Conservation (phyloP, 805 yeast species). For the Cyberlindnera xishuangbannaensis region DNA sequence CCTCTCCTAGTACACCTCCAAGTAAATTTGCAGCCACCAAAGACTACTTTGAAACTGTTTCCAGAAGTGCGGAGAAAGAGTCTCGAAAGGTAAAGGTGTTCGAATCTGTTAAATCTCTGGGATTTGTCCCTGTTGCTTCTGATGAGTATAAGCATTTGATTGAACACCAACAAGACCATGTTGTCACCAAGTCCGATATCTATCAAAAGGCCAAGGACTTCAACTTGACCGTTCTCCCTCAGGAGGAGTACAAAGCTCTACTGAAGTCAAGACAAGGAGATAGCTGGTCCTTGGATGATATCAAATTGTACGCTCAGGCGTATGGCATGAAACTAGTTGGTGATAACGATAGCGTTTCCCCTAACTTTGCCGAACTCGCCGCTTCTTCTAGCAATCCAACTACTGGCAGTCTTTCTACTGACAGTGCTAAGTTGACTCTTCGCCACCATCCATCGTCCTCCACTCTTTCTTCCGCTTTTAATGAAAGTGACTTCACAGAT, state of each 20-base stretch:
- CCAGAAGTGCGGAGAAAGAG: constrained; percentile 24
- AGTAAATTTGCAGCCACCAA: constrained; percentile 30
- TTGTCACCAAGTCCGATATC: constrained; percentile 29
- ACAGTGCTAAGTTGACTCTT: constrained; percentile 8
- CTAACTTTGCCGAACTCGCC: too few species aligned
- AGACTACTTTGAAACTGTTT: constrained; percentile 30
- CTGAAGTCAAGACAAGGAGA: constrained; percentile 25
- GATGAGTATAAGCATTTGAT: constrained; percentile 29
- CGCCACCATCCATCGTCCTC: constrained; percentile 17
- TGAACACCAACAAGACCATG: constrained; percentile 26
- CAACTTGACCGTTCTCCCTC: constrained; percentile 38
- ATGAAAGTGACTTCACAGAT: constrained; percentile 27
- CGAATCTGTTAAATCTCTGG: constrained; percentile 29
- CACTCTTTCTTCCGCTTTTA: constrained; percentile 22
- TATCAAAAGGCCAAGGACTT: constrained; percentile 34
- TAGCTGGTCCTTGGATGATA: constrained; percentile 25
- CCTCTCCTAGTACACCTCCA: constrained; percentile 17
- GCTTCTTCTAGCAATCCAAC: too few species aligned
- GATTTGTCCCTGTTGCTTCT: constrained; percentile 29
- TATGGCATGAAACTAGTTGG: constrained; percentile 33
- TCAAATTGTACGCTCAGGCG: constrained; percentile 30
- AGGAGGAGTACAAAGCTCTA: constrained; percentile 36
- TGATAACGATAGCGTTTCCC: constrained; percentile 1
- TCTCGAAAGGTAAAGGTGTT: constrained; percentile 24
- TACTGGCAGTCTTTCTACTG: not conserved